phyloP scores from a whole-genome alignment of 768 basidiomycete genomes.

The Lactarius vividus region DNA sequence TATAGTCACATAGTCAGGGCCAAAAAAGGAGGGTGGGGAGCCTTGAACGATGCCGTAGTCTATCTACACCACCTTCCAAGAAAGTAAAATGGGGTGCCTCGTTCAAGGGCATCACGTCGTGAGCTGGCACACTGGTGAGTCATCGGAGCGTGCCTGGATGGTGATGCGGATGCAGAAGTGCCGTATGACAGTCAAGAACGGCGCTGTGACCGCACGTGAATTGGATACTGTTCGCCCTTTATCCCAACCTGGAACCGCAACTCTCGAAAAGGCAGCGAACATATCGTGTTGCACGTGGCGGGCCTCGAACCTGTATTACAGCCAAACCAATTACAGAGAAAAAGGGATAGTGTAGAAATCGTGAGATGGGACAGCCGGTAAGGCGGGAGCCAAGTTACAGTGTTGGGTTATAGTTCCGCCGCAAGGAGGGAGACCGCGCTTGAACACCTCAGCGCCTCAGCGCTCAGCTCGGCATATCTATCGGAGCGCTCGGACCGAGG shows the following conservation, averaged over 20 bases:
- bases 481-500: slow-evolving; percentile 2
- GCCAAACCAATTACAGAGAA: background rate
- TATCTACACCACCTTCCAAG: background rate
- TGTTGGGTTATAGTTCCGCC: background rate
- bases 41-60: background rate
- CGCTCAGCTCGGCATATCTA: background rate
- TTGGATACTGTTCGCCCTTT: background rate
- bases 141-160: background rate
- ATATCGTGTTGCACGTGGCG: background rate
- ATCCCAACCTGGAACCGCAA: background rate
- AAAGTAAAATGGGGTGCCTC: background rate
- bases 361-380: background rate
- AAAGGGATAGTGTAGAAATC: background rate
- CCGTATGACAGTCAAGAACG: background rate
- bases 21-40: background rate
- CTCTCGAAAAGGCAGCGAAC: background rate
- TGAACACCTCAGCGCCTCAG: background rate
- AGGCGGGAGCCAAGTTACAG: background rate
- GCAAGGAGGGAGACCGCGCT: background rate
- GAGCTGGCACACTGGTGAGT: background rate
- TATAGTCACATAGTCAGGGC: background rate
- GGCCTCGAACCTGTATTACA: background rate
- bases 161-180: background rate
- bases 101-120: background rate
- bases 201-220: slow-evolving; percentile 11